A percentile compares a stretch with the other conserved stretches of the same genome.
These are phyloP conservation scores for Pseudoneurospora amorphoporcata DNA, from an alignment of 495 filamentous ascomycete genomes.

Conservation along the genomic window DNA sequence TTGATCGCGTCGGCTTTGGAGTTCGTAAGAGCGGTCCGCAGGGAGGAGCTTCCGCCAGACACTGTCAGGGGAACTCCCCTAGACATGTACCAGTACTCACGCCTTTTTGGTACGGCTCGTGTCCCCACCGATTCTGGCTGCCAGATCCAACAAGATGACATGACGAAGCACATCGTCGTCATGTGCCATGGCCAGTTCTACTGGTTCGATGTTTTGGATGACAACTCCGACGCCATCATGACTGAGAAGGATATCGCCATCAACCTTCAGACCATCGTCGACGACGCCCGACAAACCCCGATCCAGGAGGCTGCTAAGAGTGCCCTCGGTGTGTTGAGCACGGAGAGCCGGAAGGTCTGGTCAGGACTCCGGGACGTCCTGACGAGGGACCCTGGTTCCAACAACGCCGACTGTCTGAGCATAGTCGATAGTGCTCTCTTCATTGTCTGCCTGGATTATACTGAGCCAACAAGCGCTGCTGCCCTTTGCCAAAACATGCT, in stretches of 20 bases:
- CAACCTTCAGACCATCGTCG: conserved; percentile 85
- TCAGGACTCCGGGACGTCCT: conserved; percentile 83
- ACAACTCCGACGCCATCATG: conserved; percentile 93
- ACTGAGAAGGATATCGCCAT: conserved; percentile 87
- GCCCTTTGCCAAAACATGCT: conserved; percentile 96
- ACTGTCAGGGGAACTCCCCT: conserved; percentile 70
- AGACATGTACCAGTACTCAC: conserved; percentile 96
- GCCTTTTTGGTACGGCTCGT: conserved; percentile 89
- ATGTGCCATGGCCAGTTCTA: conserved; percentile 96
- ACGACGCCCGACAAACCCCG: conserved; percentile 79
- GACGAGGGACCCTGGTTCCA: conserved; percentile 74
- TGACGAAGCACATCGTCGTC: conserved; percentile 84
- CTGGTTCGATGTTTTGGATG: conserved; percentile 96
- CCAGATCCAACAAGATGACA: conserved; percentile 86
- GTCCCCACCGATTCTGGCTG: conserved; percentile 93
- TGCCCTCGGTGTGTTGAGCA: conserved; percentile 85
- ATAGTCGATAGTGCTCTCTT: conserved; percentile 95
- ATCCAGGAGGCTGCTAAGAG: conserved; percentile 92
- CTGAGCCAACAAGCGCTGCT: conserved; percentile 66
- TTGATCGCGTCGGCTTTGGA: conserved; percentile 80
- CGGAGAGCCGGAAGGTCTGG: conserved; percentile 95
- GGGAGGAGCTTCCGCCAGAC: conserved; percentile 88
- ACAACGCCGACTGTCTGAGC: conserved; percentile 87
- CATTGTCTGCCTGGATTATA: conserved; percentile 83
- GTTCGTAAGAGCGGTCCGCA: conserved; percentile 87